Evolutionary conservation across 2,329 filamentous ascomycete species (phyloP), one percentile per base, ranked within the genome.

Genomic region (Akanthomyces muscarius): DNA sequence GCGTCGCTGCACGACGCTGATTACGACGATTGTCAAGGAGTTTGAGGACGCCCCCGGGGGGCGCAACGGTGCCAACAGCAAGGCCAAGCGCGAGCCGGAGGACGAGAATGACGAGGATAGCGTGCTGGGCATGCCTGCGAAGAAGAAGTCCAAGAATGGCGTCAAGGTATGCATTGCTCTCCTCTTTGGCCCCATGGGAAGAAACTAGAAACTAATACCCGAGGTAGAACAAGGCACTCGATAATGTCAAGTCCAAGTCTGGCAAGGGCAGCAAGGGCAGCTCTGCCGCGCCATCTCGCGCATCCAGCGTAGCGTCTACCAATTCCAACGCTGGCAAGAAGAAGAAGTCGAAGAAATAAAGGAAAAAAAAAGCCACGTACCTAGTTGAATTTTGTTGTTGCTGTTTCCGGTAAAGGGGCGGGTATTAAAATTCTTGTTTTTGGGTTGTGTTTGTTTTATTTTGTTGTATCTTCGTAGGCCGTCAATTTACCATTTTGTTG

Each of bases 11-110:
- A 96, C 91, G 38, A 99, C 96, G 1, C 83, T 99, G 59, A 86
- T 99, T 66, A 96, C 94, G 42, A 96, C 95, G 0, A 92, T 99
- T 54, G 90, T 95, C 59, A 90, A 95, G 76, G 95, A 99, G 77
- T 97, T 97, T 75, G 94, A 97, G 72, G 87, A 89, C 61, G 75
- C 80, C 44, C 81, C 83, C 52, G 76, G 80, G 10, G 63, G 86
- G 86, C 16, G 77, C 38, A 90, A 92, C 68, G 86, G 86, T 13
- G 77, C 79, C 36, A 90, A 91, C 67, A 87, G 87, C 65, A 88
- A 79, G 69, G 82, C 84, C 42, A 95, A 95, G 80, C 87, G 91
- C 68, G 89, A 91, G 70, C 79, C 79, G 3, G 89, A 90, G 7
- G 92, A 94, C 52, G 92, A 95, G 47, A 92, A 95, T 58, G 91